Base-by-base conservation (phyloP, 2,329 filamentous ascomycete species). In the Epichloe coenophiala region DNA sequence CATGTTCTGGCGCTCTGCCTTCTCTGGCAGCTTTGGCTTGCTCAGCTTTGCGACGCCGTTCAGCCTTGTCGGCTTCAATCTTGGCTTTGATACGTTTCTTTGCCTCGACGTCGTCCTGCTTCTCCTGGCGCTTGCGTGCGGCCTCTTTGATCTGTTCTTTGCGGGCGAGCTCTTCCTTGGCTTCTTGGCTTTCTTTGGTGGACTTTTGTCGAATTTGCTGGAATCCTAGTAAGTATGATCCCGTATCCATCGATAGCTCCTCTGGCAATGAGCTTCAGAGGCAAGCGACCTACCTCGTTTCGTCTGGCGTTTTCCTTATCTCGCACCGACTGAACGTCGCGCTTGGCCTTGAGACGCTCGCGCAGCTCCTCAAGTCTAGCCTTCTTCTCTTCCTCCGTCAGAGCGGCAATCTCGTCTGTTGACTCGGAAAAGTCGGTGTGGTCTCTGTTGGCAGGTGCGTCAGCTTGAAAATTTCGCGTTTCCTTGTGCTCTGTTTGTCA, bases 81-180 rank as follows among this genome's bases (percentile, higher is more conserved):
- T 90, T 90, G 51, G 88, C 90, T 69, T 89, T 84, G 65, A 96
- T 91, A 37, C 86, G 81, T 68, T 84, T 87, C 74, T 91, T 93
- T 11, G 88, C 91, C 42, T 88, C 88, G 8, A 84, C 67, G 49
- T 97, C 93, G 15, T 85, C 88, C 41, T 79, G 71, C 72, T 96
- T 96, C 71, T 98, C 93, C 61, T 84, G 80, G 50, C 84, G 83
- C 73, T 96, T 96, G 60, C 81, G 80, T 48, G 83, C 83, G 0
- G 88, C 90, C 59, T 95, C 88, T 68, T 96, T 95, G 64, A 96
- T 80, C 63, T 88, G 88, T 70, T 97, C 87, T 65, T 95, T 93
- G 61, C 83, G 84, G 60, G 83, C 74, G 19, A 97, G 74, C 55
- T 95, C 86, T 65, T 98, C 93, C 71, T 95, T 96, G 53, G 84